phyloP scores from a whole-genome alignment of 2,329 filamentous ascomycete species.

The Aspergillus tanneri region DNA sequence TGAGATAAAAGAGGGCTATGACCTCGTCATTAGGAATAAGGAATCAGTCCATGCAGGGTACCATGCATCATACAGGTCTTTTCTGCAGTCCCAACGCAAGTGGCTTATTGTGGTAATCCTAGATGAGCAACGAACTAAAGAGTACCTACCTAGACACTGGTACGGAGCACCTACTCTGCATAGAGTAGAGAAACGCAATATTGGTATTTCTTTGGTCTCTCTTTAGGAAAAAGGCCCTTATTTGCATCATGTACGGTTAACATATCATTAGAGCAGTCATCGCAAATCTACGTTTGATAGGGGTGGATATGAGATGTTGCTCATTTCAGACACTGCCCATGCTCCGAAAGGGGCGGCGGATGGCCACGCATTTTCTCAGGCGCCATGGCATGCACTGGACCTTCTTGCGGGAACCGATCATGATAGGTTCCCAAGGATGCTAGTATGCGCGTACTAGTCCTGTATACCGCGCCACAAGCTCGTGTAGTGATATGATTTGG shows the following conservation, averaged over 20 bases:
- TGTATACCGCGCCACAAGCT: constrained; percentile 16
- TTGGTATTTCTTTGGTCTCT: not conserved
- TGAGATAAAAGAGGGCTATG: not conserved
- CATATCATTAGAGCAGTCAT: constrained; percentile 2
- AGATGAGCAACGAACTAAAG: too few relatives aligned
- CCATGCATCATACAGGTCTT: constrained; percentile 15
- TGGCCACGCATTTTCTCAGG: constrained; percentile 12
- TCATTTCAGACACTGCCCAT: not conserved
- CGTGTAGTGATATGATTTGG: constrained; percentile 20
- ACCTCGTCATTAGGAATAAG: constrained; percentile 5
- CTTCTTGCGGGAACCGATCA: constrained; percentile 2
- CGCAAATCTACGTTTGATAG: constrained; percentile 4
- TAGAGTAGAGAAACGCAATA: not conserved
- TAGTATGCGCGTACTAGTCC: constrained; percentile 16
- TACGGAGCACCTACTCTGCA: not conserved
- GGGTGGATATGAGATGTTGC: not conserved
- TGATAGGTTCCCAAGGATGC: constrained; percentile 20
- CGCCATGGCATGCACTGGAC: constrained; percentile 2
- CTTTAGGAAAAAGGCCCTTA: too few relatives aligned
- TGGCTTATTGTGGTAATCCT: constrained; percentile 22
- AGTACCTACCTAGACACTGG: too few relatives aligned
- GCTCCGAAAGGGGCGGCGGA: constrained; percentile 7
- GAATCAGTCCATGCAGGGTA: constrained; percentile 16
- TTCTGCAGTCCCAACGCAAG: constrained; percentile 20
- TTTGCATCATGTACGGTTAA: too few relatives aligned